A percentile compares a stretch with the other conserved stretches of the same genome.
Conservation (phyloP, 805 yeast genomes). For the Candida rishiriensis region DNA sequence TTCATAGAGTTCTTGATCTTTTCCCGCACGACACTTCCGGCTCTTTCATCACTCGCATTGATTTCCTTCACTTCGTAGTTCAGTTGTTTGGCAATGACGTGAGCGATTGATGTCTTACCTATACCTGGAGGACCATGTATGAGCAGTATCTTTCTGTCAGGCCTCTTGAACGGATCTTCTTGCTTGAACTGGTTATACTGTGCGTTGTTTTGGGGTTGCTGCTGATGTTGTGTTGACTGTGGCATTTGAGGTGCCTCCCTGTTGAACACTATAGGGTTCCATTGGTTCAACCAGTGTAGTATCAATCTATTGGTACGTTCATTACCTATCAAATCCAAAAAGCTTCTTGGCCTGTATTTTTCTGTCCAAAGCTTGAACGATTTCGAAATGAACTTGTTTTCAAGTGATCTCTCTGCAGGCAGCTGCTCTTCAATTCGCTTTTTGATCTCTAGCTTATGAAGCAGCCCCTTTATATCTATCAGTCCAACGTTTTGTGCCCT, state of each 20-base stretch:
- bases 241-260: conserved; percentile 26
- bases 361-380: conserved; percentile 44
- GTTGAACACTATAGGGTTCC: conserved; percentile 59
- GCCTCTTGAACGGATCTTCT: conserved; percentile 53
- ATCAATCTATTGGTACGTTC: conserved; percentile 58
- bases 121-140: conserved; percentile 92
- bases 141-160: conserved; percentile 58
- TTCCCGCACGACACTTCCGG: conserved; percentile 48
- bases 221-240: not conserved
- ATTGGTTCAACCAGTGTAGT: conserved; percentile 59
- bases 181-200: conserved; percentile 6
- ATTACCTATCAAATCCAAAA: conserved; percentile 65
- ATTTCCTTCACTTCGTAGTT: conserved; percentile 80
- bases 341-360: conserved; percentile 62
- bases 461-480: conserved; percentile 22
- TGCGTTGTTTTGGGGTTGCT: conserved; percentile 1
- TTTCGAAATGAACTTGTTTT: conserved; percentile 7
- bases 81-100: conserved; percentile 73
- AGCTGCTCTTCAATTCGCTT: conserved; percentile 14
- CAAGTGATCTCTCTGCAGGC: conserved; percentile 5
- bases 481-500: conserved; percentile 7
- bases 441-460: conserved; percentile 20
- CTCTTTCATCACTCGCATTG: conserved; percentile 80
- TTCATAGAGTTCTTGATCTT: conserved; percentile 60
- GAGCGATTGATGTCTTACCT: conserved; percentile 89